Evolutionary conservation across 352 stramenopile species (phyloP), one percentile per base, ranked within the genome.

Genomic region (Thraustochytrium sp.): DNA sequence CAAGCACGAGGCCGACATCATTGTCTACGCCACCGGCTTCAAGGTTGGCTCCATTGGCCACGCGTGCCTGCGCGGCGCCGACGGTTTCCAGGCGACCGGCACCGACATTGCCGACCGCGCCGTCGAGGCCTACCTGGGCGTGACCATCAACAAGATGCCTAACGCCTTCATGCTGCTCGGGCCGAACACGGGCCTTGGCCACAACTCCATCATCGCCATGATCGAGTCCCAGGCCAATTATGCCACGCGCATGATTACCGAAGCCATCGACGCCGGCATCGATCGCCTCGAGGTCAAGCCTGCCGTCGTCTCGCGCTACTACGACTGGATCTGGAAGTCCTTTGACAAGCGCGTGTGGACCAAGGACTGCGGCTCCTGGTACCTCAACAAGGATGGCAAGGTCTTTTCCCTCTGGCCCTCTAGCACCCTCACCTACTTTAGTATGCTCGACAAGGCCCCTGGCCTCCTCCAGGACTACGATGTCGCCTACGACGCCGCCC

Each of bases 21-120:
- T 86, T 36, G 49, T 86, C 42, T 85, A 82, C 31, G 82, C 75
- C 8, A 84, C 75, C 11, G 75, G 75, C 31, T 84, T 84, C 3
- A 42, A 84, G 49, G 55, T 84, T 3, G 55, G 75, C 75, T 76
- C 54, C 8, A n/a, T 84, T n/a, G 55, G 61, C n/a, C 5, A 31
- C 26, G 61, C 53, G 23, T 40, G 59, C 40, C 11, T 78, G 18
- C 18, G 16, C 18, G 61, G 55, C 29, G 1, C 34, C 18, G 18
- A 61, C n/a, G 61, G 61, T 18, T 80, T 44, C 23, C 29, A 5
- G n/a, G 29, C 65, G 5, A 51, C 40, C 13, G 61, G 61, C 36
- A 46, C 61, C 5, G 34, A 51, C 31, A 42, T 46, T 34, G 42
- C 38, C 34, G 54, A 76, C 13, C 26, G 84, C 4, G 61, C 36